These are phyloP conservation scores for Aschersonia sp. DNA, from an alignment of 2,329 filamentous ascomycete genomes.

Conservation along the genomic window DNA sequence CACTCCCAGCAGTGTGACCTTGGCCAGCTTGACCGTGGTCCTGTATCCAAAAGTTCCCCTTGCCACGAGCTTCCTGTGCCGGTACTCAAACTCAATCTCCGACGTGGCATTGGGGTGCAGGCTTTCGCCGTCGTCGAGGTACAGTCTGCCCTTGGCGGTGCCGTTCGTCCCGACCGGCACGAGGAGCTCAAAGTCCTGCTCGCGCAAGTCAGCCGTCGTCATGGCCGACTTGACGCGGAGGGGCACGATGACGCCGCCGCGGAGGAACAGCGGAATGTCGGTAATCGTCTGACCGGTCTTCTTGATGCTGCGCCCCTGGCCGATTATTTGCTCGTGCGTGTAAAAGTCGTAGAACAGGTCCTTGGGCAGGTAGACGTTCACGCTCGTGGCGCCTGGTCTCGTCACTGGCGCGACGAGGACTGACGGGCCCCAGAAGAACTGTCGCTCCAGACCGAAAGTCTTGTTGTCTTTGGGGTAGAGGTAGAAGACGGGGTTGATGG, in stretches of 20 bases:
- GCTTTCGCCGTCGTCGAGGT: slow-evolving; percentile 61
- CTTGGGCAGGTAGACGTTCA: slow-evolving; percentile 29
- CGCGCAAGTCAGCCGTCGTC: slow-evolving; percentile 47
- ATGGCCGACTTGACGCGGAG: slow-evolving; percentile 37
- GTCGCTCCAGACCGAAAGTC: slow-evolving; percentile 26
- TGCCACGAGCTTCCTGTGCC: slow-evolving; percentile 33
- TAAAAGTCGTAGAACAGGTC: slow-evolving; percentile 32
- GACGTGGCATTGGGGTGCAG: slow-evolving; percentile 15
- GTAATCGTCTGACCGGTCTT: slow-evolving; percentile 19
- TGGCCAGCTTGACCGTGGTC: slow-evolving; percentile 1
- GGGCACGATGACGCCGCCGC: slow-evolving; percentile 48
- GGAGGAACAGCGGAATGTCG: slow-evolving; percentile 48
- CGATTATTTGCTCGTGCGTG: slow-evolving; percentile 26
- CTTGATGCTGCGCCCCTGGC: slow-evolving; percentile 17
- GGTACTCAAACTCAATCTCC: slow-evolving; percentile 35
- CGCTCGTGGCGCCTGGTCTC: slow-evolving; percentile 22
- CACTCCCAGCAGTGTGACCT: slow-evolving; percentile 2
- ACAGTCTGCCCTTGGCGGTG: slow-evolving; percentile 48
- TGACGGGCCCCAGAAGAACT: slow-evolving; percentile 30
- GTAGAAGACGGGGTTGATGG: slow-evolving; percentile 56
- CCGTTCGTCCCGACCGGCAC: slow-evolving; percentile 49
- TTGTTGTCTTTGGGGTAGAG: slow-evolving; percentile 38
- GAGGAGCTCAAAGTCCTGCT: slow-evolving; percentile 52
- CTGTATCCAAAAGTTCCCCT: slow-evolving; percentile 4
- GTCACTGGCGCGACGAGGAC: slow-evolving; percentile 29